These are phyloP conservation scores for Bipolaris oryzae DNA, from an alignment of 2,329 filamentous ascomycete genomes.

Conservation along the genomic window DNA sequence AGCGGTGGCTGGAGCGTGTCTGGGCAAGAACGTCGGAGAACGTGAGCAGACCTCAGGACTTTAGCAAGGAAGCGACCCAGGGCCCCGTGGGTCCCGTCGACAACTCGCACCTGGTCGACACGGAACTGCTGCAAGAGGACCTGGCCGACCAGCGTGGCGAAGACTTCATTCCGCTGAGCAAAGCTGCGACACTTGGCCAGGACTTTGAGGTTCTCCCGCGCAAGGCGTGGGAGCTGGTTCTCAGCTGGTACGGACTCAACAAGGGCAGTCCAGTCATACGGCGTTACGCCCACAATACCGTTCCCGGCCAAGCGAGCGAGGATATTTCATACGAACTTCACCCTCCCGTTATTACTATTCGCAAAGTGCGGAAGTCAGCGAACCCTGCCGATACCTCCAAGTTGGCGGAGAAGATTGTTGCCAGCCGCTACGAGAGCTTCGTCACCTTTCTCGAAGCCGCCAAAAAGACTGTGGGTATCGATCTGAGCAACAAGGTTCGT, in stretches of 20 bases:
- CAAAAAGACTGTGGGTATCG: constrained; percentile 72
- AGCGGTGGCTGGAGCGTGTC: constrained; percentile 70
- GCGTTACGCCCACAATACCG: constrained; percentile 78
- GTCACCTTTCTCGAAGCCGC: constrained; percentile 76
- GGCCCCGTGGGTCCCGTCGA: constrained; percentile 79
- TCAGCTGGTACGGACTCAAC: constrained; percentile 81
- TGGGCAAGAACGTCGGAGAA: constrained; percentile 45
- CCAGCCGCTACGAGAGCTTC: constrained; percentile 72
- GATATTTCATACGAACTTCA: constrained; percentile 84
- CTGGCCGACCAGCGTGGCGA: constrained; percentile 51
- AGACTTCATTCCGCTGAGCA: constrained; percentile 73
- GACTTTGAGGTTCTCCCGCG: constrained; percentile 79
- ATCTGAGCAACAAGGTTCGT: constrained; percentile 73
- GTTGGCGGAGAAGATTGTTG: constrained; percentile 68
- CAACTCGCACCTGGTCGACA: constrained; percentile 73
- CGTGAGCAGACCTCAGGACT: constrained; percentile 53
- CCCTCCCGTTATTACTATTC: constrained; percentile 82
- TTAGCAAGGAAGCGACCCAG: constrained; percentile 64
- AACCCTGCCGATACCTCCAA: constrained; percentile 66
- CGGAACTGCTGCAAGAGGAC: constrained; percentile 27
- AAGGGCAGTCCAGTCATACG: constrained; percentile 73
- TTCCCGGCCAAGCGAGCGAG: constrained; percentile 59
- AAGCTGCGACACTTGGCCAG: constrained; percentile 66
- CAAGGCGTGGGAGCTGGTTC: constrained; percentile 80
- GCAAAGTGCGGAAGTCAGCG: constrained; percentile 74